Conservation (phyloP, 2,329 filamentous ascomycete genomes). For the Zalaria sp. region DNA sequence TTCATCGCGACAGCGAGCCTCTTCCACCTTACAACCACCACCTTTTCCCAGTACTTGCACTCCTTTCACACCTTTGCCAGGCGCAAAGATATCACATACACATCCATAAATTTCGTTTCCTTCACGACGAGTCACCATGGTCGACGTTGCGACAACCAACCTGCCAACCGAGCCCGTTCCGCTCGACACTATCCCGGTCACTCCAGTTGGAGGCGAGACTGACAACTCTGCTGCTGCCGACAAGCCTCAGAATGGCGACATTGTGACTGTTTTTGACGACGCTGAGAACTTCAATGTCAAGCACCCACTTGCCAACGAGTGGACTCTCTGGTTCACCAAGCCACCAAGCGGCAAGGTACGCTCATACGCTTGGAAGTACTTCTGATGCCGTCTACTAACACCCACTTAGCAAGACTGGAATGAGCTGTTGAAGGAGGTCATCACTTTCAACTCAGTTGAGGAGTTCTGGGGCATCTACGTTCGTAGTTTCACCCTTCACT, state of each 20-base stretch:
- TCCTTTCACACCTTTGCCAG: not conserved
- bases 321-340: constrained; percentile 99
- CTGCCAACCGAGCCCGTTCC: constrained; percentile 31
- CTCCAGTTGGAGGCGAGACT: constrained; percentile 30
- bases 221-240: constrained; percentile 25
- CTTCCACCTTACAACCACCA: too few relatives aligned
- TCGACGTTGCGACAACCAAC: constrained; percentile 13
- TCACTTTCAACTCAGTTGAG: constrained; percentile 96
- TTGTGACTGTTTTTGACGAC: constrained; percentile 93
- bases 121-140: constrained; percentile 12
- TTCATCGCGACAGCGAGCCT: too few relatives aligned
- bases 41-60: not conserved
- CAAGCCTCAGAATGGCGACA: constrained; percentile 32
- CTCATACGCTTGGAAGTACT: constrained; percentile 7
- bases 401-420: constrained; percentile 70
- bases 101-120: too few relatives aligned
- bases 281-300: constrained; percentile 99
- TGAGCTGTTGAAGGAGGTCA: constrained; percentile 93
- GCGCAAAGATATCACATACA: not conserved
- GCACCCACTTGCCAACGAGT: constrained; percentile 92
- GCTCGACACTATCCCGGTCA: constrained; percentile 42
- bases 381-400: constrained; percentile 3
- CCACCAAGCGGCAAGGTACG: constrained; percentile 84
- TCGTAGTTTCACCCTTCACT: constrained; percentile 27
- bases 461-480: constrained; percentile 99